Conservation (phyloP, 1,139 yeast species). For the Scheffersomyces cryptocercus region DNA sequence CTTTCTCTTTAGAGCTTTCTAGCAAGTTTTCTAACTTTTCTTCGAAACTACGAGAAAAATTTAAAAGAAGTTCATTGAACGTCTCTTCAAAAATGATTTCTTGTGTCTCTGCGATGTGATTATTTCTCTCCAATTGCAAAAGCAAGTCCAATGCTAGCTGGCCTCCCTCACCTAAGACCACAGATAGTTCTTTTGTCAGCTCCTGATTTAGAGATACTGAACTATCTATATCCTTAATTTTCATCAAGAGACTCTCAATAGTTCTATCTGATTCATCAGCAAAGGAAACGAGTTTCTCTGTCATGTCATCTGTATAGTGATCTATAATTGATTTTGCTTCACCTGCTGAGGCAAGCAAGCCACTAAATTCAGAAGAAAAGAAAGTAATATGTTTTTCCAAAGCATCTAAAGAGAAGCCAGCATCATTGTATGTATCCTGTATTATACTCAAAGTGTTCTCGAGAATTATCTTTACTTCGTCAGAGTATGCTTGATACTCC, state of each 20-base stretch:
- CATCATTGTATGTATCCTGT: background rate
- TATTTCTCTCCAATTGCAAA: background rate
- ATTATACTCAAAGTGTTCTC: constrained; percentile 1
- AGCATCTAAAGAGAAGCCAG: background rate
- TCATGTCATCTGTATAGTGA: background rate
- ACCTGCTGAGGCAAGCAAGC: background rate
- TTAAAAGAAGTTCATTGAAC: background rate
- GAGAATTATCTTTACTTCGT: constrained; percentile 10
- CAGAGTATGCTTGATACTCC: constrained; percentile 10
- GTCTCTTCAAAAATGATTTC: background rate
- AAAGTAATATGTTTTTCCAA: background rate
- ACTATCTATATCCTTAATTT: background rate
- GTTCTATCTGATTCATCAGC: background rate
- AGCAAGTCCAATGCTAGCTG: background rate
- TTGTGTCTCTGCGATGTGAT: background rate
- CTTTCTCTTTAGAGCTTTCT: background rate
- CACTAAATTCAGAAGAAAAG: background rate
- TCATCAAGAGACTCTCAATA: background rate
- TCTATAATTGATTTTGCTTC: background rate
- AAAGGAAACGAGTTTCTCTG: background rate
- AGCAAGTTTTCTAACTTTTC: background rate
- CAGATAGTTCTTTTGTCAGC: background rate
- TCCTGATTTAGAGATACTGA: background rate
- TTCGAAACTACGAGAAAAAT: background rate
- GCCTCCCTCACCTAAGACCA: background rate